phyloP scores from a whole-genome alignment of 805 yeast species.

The Candida boidinii region DNA sequence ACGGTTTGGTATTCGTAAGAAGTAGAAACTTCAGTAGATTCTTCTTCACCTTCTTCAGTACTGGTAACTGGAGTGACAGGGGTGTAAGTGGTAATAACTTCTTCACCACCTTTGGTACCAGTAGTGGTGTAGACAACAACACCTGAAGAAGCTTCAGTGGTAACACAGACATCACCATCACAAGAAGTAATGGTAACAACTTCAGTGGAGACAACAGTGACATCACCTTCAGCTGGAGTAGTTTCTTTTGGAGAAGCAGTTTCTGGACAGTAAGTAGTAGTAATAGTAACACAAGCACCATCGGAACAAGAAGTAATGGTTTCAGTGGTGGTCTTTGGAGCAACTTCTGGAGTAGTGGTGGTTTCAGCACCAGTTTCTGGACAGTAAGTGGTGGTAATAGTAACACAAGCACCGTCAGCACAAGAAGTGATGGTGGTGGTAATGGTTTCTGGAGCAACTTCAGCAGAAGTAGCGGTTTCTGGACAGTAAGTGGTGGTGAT shows the following conservation, averaged over 20 bases:
- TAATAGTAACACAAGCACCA: conserved; percentile 22
- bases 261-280: conserved; percentile 30
- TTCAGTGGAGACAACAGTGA: conserved; percentile 31
- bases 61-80: conserved; percentile 11
- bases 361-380: conserved; percentile 11
- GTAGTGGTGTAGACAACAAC: conserved; percentile 1
- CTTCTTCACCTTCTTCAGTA: conserved; percentile 1
- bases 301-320: background rate
- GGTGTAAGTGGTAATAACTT: conserved; percentile 5
- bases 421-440: background rate
- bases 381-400: conserved; percentile 30
- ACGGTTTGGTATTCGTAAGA: conserved; percentile 3
- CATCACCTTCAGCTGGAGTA: conserved; percentile 15
- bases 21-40: too few species aligned
- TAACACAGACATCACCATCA: conserved; percentile 1
- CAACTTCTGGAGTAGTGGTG: background rate
- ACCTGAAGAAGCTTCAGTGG: conserved; percentile 1
- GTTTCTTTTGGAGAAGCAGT: background rate
- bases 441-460: background rate
- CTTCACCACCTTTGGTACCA: conserved; percentile 2
- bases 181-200: conserved; percentile 15
- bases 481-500: conserved; percentile 32
- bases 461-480: conserved; percentile 1
- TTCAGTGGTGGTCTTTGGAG: background rate
- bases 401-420: conserved; percentile 16